phyloP scores from a whole-genome alignment of 805 yeast species.

The Komagataella pseudopastoris region DNA sequence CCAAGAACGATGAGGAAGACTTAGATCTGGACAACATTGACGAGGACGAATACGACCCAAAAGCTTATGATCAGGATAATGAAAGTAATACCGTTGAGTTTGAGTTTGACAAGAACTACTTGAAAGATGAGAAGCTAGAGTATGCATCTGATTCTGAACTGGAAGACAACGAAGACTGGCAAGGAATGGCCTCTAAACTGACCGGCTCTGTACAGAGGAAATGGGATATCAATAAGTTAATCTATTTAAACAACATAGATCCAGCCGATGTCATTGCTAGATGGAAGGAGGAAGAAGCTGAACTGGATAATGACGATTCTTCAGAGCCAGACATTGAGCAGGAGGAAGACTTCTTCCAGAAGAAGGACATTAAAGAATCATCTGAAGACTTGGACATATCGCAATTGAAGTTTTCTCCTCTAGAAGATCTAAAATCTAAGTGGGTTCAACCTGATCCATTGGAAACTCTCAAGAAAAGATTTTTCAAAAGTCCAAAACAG shows the following conservation, averaged over 20 bases:
- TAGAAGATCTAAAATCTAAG: conserved; percentile 30
- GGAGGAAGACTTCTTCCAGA: conserved; percentile 43
- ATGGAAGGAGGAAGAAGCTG: conserved; percentile 47
- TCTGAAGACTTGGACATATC: conserved; percentile 23
- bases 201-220: conserved; percentile 37
- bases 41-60: conserved; percentile 30
- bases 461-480: not conserved
- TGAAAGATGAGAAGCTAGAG: conserved; percentile 22
- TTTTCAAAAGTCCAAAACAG: conserved; percentile 27
- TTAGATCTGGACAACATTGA: conserved; percentile 29
- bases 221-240: conserved; percentile 73
- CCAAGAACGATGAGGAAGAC: conserved; percentile 30
- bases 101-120: conserved; percentile 25
- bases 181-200: conserved; percentile 45
- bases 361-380: conserved; percentile 23
- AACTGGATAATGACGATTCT: conserved; percentile 21
- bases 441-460: conserved; percentile 17
- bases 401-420: conserved; percentile 20
- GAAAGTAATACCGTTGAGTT: conserved; percentile 33
- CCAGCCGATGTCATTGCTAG: conserved; percentile 61
- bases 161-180: conserved; percentile 25
- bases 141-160: conserved; percentile 42
- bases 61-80: conserved; percentile 25
- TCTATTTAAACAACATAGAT: conserved; percentile 66
- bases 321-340: conserved; percentile 27